Evolutionary conservation across 2,329 filamentous ascomycete species (phyloP).

Genomic region (Aspergillus sp.): DNA sequence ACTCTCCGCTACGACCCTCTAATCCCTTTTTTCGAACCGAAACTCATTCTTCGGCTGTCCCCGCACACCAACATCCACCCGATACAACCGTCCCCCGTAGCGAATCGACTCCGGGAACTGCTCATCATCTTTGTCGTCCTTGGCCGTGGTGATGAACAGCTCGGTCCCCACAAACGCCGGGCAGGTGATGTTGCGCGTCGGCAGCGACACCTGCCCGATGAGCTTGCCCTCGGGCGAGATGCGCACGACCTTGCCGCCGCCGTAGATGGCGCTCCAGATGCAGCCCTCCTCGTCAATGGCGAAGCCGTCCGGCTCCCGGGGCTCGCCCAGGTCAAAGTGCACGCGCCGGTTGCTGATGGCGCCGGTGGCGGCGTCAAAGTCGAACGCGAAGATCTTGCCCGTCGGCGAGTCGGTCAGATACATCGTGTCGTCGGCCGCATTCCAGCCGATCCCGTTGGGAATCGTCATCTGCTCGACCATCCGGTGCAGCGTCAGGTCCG

Average conservation of each 20-base stretch:
- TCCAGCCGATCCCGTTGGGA: conserved; percentile 84
- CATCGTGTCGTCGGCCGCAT: conserved; percentile 67
- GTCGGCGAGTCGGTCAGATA: conserved; percentile 80
- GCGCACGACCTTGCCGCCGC: conserved; percentile 71
- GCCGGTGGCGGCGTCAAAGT: conserved; percentile 67
- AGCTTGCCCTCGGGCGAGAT: conserved; percentile 69
- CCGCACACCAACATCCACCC: conserved; percentile 70
- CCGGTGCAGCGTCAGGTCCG: conserved; percentile 58
- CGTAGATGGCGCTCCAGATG: conserved; percentile 86
- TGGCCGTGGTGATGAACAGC: conserved; percentile 78
- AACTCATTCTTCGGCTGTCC: conserved; percentile 66
- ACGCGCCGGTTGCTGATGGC: conserved; percentile 66
- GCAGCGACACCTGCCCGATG: conserved; percentile 71
- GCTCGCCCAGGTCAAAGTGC: conserved; percentile 68
- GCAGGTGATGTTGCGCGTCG: conserved; percentile 78
- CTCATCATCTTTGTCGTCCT: conserved; percentile 63
- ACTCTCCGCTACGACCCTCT: too few species aligned
- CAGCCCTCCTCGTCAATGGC: conserved; percentile 80
- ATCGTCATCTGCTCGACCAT: conserved; percentile 68
- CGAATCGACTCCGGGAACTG: conserved; percentile 58
- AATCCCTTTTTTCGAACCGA: too few species aligned
- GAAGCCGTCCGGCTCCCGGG: conserved; percentile 76
- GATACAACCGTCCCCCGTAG: conserved; percentile 71
- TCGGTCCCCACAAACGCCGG: conserved; percentile 72
- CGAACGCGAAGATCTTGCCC: conserved; percentile 69